These are phyloP conservation scores for Hypomyces rosellus DNA, from an alignment of 2,329 filamentous ascomycete genomes.

Conservation along the genomic window DNA sequence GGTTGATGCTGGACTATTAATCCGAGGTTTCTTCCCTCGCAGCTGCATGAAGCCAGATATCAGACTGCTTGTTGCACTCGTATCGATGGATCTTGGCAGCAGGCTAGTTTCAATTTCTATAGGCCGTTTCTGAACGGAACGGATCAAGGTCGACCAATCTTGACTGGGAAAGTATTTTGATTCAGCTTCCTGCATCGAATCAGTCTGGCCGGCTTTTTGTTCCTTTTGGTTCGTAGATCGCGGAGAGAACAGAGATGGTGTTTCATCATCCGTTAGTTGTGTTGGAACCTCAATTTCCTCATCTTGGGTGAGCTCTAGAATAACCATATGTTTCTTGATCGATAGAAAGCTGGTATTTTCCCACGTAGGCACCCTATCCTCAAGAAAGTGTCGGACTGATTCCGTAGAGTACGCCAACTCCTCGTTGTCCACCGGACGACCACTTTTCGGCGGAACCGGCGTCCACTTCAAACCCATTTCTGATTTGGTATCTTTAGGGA, in stretches of 20 bases:
- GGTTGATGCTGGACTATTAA: neutral
- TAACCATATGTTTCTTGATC: neutral
- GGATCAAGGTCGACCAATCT: neutral
- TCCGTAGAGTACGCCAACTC: constrained; percentile 3
- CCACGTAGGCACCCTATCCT: constrained; percentile 1
- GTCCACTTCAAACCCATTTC: constrained; percentile 21
- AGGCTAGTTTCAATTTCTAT: neutral
- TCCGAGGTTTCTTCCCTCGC: constrained; percentile 20
- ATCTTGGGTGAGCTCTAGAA: constrained; percentile 15
- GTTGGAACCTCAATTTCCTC: constrained; percentile 17
- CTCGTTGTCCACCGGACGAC: constrained; percentile 12
- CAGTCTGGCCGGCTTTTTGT: neutral
- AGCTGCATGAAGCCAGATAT: constrained; percentile 28
- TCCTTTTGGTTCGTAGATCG: neutral
- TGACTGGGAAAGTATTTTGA: neutral
- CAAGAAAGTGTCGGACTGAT: constrained; percentile 12
- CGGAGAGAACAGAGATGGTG: neutral
- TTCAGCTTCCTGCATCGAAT: neutral
- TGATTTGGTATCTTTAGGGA: constrained; percentile 3
- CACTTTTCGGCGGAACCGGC: constrained; percentile 13
- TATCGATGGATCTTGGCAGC: constrained; percentile 14
- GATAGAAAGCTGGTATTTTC: constrained; percentile 16
- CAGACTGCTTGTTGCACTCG: constrained; percentile 21
- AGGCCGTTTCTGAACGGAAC: neutral
- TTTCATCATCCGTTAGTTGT: neutral